Evolutionary conservation across 1,284 basidiomycete species (phyloP).

Genomic region (Apiotrichum laibachii): DNA sequence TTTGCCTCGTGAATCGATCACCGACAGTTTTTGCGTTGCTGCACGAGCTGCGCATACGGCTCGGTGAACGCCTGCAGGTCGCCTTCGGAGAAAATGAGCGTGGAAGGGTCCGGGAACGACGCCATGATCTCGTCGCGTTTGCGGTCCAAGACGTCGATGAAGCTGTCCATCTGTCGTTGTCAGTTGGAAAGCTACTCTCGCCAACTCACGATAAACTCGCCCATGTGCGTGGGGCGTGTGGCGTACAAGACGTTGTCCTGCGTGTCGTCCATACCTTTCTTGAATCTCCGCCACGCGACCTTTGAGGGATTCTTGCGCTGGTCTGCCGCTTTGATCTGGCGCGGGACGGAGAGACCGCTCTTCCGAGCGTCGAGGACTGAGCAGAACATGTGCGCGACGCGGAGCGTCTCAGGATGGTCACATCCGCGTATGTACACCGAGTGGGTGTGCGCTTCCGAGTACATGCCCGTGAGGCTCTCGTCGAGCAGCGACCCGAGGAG

Average conservation of each 20-base stretch:
- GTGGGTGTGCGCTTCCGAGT: conserved; percentile 39
- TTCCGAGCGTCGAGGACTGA: conserved; percentile 41
- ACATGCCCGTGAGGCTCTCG: conserved; percentile 14
- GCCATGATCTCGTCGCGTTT: conserved; percentile 21
- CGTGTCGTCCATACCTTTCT: conserved; percentile 26
- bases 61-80: neutral
- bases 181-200: neutral
- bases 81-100: neutral
- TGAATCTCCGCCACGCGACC: conserved; percentile 30
- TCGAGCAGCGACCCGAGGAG: conserved; percentile 28
- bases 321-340: conserved; percentile 22
- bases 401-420: conserved; percentile 30
- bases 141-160: conserved; percentile 18
- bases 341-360: conserved; percentile 32
- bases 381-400: conserved; percentile 40
- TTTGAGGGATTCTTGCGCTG: conserved; percentile 16
- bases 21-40: neutral
- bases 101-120: conserved; percentile 19
- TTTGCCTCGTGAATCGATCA: neutral
- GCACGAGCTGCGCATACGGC: neutral
- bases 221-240: conserved; percentile 28
- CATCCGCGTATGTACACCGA: conserved; percentile 35
- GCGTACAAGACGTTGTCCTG: conserved; percentile 7
- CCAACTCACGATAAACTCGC: conserved; percentile 36
- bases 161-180: conserved; percentile 32